Percentiles rank a stretch among this genome's conserved stretches.
phyloP scores from a whole-genome alignment of 2,329 filamentous ascomycete genomes.

The Trichophyton equinum region DNA sequence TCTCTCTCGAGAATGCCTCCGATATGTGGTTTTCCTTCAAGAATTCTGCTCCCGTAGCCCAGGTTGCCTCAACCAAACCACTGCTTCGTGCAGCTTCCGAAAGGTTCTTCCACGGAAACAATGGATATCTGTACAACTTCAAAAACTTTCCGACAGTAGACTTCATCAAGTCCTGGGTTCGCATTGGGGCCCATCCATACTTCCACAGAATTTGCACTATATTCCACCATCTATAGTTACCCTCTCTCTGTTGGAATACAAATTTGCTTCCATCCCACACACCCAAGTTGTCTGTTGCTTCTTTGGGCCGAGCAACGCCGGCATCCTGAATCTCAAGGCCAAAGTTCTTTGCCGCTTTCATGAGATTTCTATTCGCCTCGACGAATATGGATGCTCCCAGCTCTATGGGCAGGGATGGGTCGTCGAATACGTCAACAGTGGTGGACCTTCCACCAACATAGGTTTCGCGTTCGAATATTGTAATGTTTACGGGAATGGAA shows the following conservation, averaged over 20 bases:
- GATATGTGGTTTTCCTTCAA: constrained; percentile 56
- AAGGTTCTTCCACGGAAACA: constrained; percentile 74
- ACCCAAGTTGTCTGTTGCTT: constrained; percentile 45
- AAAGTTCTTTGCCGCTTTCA: constrained; percentile 58
- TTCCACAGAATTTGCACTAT: constrained; percentile 67
- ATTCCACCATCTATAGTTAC: constrained; percentile 63
- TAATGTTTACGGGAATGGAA: constrained; percentile 59
- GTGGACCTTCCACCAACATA: constrained; percentile 78
- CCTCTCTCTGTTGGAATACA: constrained; percentile 52
- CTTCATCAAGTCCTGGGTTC: constrained; percentile 60
- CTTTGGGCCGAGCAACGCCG: constrained; percentile 36
- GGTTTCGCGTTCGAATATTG: constrained; percentile 67
- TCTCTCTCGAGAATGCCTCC: constrained; percentile 57
- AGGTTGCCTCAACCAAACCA: constrained; percentile 53
- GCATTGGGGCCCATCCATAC: constrained; percentile 69
- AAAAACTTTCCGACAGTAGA: constrained; percentile 59
- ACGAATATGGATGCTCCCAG: constrained; percentile 91
- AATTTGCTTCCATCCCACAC: constrained; percentile 76
- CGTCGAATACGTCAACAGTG: constrained; percentile 64
- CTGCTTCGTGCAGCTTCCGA: constrained; percentile 55
- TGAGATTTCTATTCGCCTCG: constrained; percentile 66
- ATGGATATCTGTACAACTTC: constrained; percentile 63
- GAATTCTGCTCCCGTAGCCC: constrained; percentile 60
- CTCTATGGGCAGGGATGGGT: constrained; percentile 59
- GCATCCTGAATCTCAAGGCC: constrained; percentile 48